Conservation (phyloP, 257 asterid genomes). For the Solanum paucissectum region DNA sequence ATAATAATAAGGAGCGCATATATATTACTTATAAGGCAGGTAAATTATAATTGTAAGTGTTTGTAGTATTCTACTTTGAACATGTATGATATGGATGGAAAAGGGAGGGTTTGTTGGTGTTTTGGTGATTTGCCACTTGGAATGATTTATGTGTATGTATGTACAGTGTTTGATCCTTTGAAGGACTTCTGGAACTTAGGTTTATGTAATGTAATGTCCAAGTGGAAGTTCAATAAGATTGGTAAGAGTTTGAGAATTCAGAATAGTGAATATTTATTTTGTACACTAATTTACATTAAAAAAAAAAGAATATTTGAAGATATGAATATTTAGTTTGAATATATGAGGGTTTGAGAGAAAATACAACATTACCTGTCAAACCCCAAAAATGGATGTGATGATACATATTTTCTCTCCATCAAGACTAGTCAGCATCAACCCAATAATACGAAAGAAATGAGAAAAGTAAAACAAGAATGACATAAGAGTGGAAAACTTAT, state of each 20-base stretch:
- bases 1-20: not conserved
- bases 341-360: not conserved
- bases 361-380: not conserved
- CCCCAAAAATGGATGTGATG: not conserved
- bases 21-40: not conserved
- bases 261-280: too few relatives aligned
- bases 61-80: not conserved
- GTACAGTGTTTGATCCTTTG: not conserved
- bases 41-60: not conserved
- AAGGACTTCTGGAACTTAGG: not conserved
- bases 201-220: not conserved
- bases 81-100: not conserved
- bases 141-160: not conserved
- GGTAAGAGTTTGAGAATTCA: not conserved
- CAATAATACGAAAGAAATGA: not conserved
- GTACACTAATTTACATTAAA: not conserved
- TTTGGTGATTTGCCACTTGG: not conserved
- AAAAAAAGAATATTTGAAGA: not conserved
- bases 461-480: not conserved
- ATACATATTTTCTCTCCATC: not conserved
- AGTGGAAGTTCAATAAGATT: not conserved
- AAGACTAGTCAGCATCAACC: not conserved
- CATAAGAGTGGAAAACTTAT: not conserved
- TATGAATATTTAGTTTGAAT: not conserved
- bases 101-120: not conserved